Evolutionary conservation across 176 grass and related monocot genomes (phyloP).

Genomic region (Eragrostis nindensis): DNA sequence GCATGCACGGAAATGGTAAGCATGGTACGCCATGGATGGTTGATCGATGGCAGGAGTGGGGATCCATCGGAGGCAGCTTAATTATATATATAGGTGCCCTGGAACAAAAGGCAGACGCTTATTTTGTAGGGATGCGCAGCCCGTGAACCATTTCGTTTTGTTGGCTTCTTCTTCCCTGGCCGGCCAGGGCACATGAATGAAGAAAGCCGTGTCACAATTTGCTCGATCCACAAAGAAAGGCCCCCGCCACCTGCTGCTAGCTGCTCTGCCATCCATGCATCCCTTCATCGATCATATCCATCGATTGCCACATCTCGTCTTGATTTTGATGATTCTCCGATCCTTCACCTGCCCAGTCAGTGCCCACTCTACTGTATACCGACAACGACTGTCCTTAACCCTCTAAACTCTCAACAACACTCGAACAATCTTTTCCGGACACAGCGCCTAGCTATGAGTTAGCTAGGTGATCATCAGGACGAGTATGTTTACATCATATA

Average conservation of each 20-base stretch:
- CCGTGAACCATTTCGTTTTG: slow-evolving; percentile 32
- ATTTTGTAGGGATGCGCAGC: slow-evolving; percentile 32
- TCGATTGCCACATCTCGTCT: too few species aligned
- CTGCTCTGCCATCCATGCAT: slow-evolving; percentile 9
- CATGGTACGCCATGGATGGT: too few species aligned
- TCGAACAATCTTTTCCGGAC: neutral
- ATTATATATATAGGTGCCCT: too few species aligned
- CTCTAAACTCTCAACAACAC: neutral
- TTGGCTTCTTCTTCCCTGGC: neutral
- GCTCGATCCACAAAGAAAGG: neutral
- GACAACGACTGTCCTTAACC: neutral
- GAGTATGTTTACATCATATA: too few species aligned
- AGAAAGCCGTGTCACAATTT: neutral
- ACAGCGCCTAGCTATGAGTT: too few species aligned
- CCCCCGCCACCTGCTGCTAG: slow-evolving; percentile 16
- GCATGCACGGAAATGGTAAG: too few species aligned
- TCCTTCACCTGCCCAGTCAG: too few species aligned
- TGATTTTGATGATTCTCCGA: too few species aligned
- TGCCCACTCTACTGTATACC: too few species aligned
- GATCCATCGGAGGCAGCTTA: too few species aligned
- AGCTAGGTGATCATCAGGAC: too few species aligned
- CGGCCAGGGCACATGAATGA: neutral
- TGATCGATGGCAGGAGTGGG: too few species aligned
- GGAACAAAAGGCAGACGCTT: neutral
- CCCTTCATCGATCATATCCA: neutral